A percentile compares a stretch with the other conserved stretches of the same genome.
Evolutionary conservation across 805 yeast genomes (phyloP).

Genomic region (Candida khao-thaluensis): DNA sequence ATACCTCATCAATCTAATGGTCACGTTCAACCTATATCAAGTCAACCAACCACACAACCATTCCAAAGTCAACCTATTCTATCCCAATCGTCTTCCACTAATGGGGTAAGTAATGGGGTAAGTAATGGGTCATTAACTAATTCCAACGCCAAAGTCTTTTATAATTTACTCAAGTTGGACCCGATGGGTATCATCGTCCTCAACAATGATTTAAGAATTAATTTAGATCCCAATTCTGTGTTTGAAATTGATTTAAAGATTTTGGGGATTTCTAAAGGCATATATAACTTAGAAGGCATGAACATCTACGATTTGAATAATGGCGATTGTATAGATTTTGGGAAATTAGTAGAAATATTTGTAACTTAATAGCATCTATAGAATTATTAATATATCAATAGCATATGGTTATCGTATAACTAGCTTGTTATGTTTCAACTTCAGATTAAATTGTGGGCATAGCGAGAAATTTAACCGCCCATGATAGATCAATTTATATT

Average conservation of each 20-base stretch:
- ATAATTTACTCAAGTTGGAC: conserved; percentile 38
- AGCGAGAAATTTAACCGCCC: conserved; percentile 3
- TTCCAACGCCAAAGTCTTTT: conserved; percentile 17
- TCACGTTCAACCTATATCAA: too few relatives aligned
- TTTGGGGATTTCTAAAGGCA: conserved; percentile 64
- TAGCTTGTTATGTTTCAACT: too few relatives aligned
- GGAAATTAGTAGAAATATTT: conserved; percentile 65
- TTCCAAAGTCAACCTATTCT: not conserved
- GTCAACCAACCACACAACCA: not conserved
- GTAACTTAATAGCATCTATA: conserved; percentile 30
- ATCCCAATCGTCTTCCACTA: not conserved
- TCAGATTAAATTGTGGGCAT: too few relatives aligned
- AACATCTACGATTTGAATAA: conserved; percentile 58
- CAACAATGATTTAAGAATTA: conserved; percentile 63
- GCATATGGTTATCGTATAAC: not conserved
- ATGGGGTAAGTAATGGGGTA: not conserved
- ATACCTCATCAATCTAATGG: not conserved
- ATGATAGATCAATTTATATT: conserved; percentile 1
- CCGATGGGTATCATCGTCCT: conserved; percentile 61
- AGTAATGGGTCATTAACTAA: conserved; percentile 17
- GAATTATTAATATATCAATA: not conserved
- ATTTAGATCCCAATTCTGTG: conserved; percentile 58
- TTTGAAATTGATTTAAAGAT: conserved; percentile 62
- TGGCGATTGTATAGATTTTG: conserved; percentile 72
- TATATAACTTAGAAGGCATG: conserved; percentile 63